These are phyloP conservation scores for Colletotrichum brevisporum DNA, from an alignment of 2,329 filamentous ascomycete genomes.

Conservation along the genomic window DNA sequence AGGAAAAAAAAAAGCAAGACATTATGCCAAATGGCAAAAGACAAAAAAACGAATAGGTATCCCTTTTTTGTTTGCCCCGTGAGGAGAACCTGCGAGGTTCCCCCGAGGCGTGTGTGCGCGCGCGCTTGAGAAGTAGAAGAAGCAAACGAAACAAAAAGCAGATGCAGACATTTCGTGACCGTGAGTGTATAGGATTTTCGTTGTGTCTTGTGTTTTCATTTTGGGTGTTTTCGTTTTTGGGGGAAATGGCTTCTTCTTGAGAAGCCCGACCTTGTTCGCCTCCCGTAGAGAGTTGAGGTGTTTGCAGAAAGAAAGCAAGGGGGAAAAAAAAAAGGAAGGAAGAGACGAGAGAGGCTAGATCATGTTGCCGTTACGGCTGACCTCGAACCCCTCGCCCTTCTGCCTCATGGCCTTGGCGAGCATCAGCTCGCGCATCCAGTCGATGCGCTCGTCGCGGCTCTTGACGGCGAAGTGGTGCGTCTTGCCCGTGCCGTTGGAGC, in stretches of 20 bases:
- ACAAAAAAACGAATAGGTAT: conserved; percentile 36
- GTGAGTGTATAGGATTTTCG: conserved; percentile 3
- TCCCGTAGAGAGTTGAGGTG: conserved; percentile 29
- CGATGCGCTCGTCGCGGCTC: conserved; percentile 89
- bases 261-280: not conserved
- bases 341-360: conserved; percentile 59
- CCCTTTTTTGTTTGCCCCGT: conserved; percentile 3
- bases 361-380: conserved; percentile 85
- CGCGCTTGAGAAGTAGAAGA: conserved; percentile 14
- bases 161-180: conserved; percentile 12
- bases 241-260: not conserved
- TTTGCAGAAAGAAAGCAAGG: conserved; percentile 19
- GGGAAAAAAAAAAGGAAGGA: conserved; percentile 2
- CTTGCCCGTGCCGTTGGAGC: conserved; percentile 78
- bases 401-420: conserved; percentile 88
- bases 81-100: not conserved
- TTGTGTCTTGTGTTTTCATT: conserved; percentile 2
- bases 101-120: conserved; percentile 7
- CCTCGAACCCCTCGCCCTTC: conserved; percentile 86
- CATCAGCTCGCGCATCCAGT: conserved; percentile 97
- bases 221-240: not conserved
- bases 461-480: conserved; percentile 95
- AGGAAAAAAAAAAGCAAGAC: conserved; percentile 42
- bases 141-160: not conserved
- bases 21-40: conserved; percentile 15